A percentile compares a stretch with the other conserved stretches of the same genome.
Conservation (phyloP, 306 rosid genomes). For the Quercus robur region DNA sequence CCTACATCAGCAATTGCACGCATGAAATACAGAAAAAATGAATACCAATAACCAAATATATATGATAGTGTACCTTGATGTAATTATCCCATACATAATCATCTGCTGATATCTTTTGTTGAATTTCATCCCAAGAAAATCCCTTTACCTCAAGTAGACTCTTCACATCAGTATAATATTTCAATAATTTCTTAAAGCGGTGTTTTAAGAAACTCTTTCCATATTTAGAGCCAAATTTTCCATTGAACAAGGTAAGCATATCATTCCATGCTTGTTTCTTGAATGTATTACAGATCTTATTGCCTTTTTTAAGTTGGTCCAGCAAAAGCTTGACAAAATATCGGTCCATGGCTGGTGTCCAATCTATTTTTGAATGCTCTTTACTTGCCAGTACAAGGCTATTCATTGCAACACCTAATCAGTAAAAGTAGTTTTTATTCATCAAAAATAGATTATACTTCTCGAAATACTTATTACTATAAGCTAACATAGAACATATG, state of each 20-base stretch:
- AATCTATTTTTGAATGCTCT: constrained; percentile 26
- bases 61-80: constrained; percentile 36
- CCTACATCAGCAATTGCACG: constrained; percentile 34
- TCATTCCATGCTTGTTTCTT: constrained; percentile 42
- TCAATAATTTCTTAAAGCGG: constrained; percentile 33
- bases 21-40: constrained; percentile 13
- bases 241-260: constrained; percentile 39
- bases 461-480: not conserved
- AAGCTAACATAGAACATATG: not conserved
- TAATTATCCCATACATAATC: constrained; percentile 41
- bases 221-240: constrained; percentile 32
- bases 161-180: constrained; percentile 36
- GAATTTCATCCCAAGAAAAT: constrained; percentile 5
- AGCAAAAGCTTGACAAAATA: constrained; percentile 51
- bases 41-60: not conserved
- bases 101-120: constrained; percentile 42
- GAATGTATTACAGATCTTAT: constrained; percentile 24
- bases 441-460: too few species aligned
- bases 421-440: not conserved
- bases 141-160: constrained; percentile 30
- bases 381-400: constrained; percentile 16
- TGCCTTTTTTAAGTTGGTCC: constrained; percentile 38
- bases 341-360: constrained; percentile 43
- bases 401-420: constrained; percentile 28
- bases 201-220: constrained; percentile 35